phyloP scores from a whole-genome alignment of 768 basidiomycete genomes.

The Sistotremastrum suecicum region DNA sequence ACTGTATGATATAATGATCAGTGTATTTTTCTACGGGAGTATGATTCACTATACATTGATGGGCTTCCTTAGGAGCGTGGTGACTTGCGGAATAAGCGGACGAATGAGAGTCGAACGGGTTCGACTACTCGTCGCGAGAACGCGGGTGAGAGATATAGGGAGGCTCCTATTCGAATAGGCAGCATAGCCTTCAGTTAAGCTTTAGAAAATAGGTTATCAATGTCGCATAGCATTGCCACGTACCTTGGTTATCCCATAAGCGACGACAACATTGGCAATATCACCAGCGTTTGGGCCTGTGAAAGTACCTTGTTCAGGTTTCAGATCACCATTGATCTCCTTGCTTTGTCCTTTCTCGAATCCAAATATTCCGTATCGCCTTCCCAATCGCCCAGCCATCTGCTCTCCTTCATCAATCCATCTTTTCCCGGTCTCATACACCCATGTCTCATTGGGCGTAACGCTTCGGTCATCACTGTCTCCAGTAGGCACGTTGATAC shows the following conservation, averaged over 20 bases:
- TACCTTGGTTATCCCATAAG: conserved; percentile 73
- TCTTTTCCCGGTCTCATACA: conserved; percentile 25
- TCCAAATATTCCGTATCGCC: conserved; percentile 70
- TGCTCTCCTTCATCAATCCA: conserved; percentile 73
- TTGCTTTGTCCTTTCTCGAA: conserved; percentile 36
- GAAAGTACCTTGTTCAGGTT: conserved; percentile 1
- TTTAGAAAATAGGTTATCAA: not conserved
- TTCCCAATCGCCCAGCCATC: conserved; percentile 58
- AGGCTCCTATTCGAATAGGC: conserved; percentile 57
- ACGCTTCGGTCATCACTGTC: no score
- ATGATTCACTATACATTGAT: no score
- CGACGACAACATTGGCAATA: conserved; percentile 69
- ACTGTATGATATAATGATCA: no score
- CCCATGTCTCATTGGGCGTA: conserved; percentile 18
- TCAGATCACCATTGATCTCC: conserved; percentile 6
- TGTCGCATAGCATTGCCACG: conserved; percentile 2
- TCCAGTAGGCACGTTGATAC: conserved; percentile 7
- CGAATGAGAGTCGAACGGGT: conserved; percentile 30
- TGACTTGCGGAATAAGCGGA: conserved; percentile 9
- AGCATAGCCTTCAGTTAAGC: conserved; percentile 42
- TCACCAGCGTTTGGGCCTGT: conserved; percentile 48
- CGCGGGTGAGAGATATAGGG: conserved; percentile 56
- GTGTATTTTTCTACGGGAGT: no score
- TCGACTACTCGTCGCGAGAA: conserved; percentile 58
- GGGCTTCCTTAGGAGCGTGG: no score